Percentiles rank a stretch among this genome's conserved stretches.
phyloP scores from a whole-genome alignment of 1,139 yeast species.

The Kodamaea suecica region DNA sequence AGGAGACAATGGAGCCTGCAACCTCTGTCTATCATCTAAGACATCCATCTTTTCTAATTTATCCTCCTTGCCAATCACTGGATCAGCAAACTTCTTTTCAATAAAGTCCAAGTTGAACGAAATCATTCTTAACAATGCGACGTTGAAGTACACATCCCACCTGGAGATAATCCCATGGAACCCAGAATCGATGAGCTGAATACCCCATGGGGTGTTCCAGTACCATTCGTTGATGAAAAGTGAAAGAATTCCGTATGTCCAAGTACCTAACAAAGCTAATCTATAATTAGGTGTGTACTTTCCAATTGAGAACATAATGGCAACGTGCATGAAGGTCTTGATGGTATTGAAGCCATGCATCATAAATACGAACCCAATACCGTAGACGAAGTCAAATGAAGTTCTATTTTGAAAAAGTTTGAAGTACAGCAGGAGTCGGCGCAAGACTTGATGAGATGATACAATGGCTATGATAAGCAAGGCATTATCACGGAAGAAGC shows the following conservation, averaged over 20 bases:
- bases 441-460: slow-evolving; percentile 48
- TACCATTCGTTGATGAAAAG: slow-evolving; percentile 74
- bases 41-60: slow-evolving; percentile 13
- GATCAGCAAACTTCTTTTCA: slow-evolving; percentile 31
- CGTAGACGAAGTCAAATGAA: slow-evolving; percentile 69
- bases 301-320: slow-evolving; percentile 54
- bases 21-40: slow-evolving; percentile 63
- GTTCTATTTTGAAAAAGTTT: slow-evolving; percentile 34
- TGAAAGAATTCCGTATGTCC: slow-evolving; percentile 76
- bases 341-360: slow-evolving; percentile 77
- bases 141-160: slow-evolving; percentile 96
- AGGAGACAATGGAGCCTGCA: slow-evolving; percentile 60
- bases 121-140: slow-evolving; percentile 77
- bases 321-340: slow-evolving; percentile 57
- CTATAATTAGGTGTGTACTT: slow-evolving; percentile 31
- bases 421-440: slow-evolving; percentile 31
- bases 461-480: slow-evolving; percentile 56
- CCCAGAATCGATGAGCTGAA: slow-evolving; percentile 52
- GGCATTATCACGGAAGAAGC: slow-evolving; percentile 81
- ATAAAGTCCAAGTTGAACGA: slow-evolving; percentile 80
- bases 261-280: slow-evolving; percentile 42
- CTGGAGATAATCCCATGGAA: slow-evolving; percentile 74
- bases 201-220: slow-evolving; percentile 52
- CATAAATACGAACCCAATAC: slow-evolving; percentile 62
- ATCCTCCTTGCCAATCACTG: slow-evolving; percentile 1